Percentiles rank a stretch among this genome's conserved stretches.
Evolutionary conservation across 192 early-diverging fungal genomes (phyloP).

Genomic region (Geranomyces michiganensis): DNA sequence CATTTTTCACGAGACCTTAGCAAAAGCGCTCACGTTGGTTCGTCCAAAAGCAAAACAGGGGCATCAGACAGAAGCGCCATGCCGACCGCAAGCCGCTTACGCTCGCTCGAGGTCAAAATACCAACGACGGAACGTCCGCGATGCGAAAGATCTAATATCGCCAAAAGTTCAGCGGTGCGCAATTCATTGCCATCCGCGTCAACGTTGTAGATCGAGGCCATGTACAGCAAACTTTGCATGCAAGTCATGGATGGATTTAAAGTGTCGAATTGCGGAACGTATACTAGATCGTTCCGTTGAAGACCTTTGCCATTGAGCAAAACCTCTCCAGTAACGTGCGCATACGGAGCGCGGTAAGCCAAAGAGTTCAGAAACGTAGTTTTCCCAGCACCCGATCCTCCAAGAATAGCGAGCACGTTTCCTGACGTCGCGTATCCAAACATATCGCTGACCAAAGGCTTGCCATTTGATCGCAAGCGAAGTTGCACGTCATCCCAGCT

Average conservation of each 20-base stretch:
- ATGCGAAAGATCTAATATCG: neutral
- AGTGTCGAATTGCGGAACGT: slow-evolving; percentile 2
- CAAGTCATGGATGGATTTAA: neutral
- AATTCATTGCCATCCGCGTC: neutral
- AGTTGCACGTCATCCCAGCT: neutral
- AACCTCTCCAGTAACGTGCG: neutral
- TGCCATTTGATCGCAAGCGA: neutral
- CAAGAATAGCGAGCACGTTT: neutral
- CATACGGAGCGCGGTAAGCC: neutral
- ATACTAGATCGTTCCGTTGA: neutral
- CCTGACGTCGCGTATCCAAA: neutral
- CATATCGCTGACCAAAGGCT: slow-evolving; percentile 2
- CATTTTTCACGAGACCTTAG: no score
- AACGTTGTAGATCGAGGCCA: neutral
- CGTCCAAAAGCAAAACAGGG: neutral
- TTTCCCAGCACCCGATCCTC: neutral
- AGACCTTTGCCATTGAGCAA: neutral
- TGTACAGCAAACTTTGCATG: neutral
- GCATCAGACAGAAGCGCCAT: neutral
- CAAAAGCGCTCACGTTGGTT: neutral
- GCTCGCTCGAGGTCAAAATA: neutral
- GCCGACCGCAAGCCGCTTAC: neutral
- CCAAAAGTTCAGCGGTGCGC: neutral
- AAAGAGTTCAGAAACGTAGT: slow-evolving; percentile 1
- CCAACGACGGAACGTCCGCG: neutral